phyloP scores from a whole-genome alignment of 345 rosid genomes.

The Salix viminalis region DNA sequence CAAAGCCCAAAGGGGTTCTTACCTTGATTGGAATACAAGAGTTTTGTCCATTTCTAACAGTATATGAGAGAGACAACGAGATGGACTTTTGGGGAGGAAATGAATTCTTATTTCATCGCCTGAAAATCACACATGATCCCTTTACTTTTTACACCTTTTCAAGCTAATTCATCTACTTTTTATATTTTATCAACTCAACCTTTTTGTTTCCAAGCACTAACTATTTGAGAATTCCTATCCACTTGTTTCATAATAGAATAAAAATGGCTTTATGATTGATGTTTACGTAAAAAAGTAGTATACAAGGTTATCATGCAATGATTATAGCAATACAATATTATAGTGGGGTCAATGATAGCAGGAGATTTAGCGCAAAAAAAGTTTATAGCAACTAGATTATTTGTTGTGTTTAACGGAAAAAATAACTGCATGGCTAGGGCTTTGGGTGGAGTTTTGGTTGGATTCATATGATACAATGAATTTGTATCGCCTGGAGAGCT shows the following conservation, averaged over 20 bases:
- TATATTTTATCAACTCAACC: background rate
- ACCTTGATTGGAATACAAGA: constrained; percentile 17
- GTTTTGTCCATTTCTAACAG: constrained; percentile 3
- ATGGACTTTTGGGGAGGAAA: background rate
- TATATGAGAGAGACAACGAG: background rate
- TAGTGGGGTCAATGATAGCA: too few relatives aligned
- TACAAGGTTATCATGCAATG: too few relatives aligned
- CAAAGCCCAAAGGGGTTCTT: background rate
- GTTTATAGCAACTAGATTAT: too few relatives aligned
- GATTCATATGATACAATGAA: too few relatives aligned
- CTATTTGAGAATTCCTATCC: background rate
- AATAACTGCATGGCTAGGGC: too few relatives aligned
- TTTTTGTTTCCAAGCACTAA: background rate
- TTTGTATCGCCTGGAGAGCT: too few relatives aligned
- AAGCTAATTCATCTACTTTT: background rate
- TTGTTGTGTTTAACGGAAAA: too few relatives aligned
- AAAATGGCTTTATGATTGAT: too few relatives aligned
- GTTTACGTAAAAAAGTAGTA: too few relatives aligned
- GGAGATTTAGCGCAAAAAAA: too few relatives aligned
- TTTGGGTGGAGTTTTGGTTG: too few relatives aligned
- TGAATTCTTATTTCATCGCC: background rate
- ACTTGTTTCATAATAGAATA: background rate
- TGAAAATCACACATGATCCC: background rate
- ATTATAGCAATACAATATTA: too few relatives aligned
- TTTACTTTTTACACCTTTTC: background rate